Conservation (phyloP, 495 filamentous ascomycete species). For the Alectoria sarmentosa region DNA sequence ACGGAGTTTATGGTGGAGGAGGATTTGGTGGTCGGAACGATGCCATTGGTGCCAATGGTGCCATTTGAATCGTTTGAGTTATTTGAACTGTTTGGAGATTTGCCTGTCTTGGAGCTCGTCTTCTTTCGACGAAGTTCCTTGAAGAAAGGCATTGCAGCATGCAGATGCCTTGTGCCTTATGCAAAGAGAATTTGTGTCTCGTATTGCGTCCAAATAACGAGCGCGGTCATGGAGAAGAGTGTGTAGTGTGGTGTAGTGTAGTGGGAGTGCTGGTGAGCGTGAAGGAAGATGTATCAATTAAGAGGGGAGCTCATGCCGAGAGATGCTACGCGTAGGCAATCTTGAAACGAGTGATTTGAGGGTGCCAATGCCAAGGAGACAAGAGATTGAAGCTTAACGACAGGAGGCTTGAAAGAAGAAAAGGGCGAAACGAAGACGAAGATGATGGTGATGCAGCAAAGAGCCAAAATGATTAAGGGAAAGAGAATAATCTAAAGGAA, state of each 20-base stretch:
- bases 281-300: neutral
- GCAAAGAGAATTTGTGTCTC: slow-evolving; percentile 1
- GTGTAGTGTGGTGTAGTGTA: neutral
- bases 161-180: neutral
- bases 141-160: slow-evolving; percentile 54
- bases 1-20: slow-evolving; percentile 58
- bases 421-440: slow-evolving; percentile 1
- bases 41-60: slow-evolving; percentile 41
- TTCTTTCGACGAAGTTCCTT: slow-evolving; percentile 65
- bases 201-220: neutral
- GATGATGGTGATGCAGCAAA: too few relatives aligned
- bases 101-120: slow-evolving; percentile 47
- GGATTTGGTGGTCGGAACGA: slow-evolving; percentile 49
- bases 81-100: slow-evolving; percentile 44
- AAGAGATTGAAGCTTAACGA: slow-evolving; percentile 10
- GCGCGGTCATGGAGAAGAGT: slow-evolving; percentile 6
- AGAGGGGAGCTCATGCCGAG: neutral
- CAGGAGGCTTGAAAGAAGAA: neutral
- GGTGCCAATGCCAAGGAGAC: neutral
- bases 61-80: slow-evolving; percentile 43
- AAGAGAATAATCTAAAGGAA: neutral
- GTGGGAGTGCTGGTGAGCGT: neutral
- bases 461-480: neutral
- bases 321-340: neutral
- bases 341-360: slow-evolving; percentile 11